phyloP scores from a whole-genome alignment of 345 rosid genomes.

The Laguncularia racemosa region DNA sequence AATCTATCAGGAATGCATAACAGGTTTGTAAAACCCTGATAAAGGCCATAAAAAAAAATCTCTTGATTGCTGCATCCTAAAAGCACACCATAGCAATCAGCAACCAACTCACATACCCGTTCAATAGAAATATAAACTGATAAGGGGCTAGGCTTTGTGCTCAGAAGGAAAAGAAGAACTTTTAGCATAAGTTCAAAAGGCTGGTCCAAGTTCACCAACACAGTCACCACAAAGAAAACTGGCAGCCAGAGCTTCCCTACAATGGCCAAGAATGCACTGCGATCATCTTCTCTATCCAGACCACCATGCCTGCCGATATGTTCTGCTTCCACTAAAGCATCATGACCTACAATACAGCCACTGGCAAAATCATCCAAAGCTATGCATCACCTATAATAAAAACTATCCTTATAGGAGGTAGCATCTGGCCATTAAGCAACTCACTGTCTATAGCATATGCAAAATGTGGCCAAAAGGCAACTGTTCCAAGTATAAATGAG shows the following conservation, averaged over 20 bases:
- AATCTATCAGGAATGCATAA: no score
- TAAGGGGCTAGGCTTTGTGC: constrained; percentile 42
- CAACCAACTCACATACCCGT: constrained; percentile 23
- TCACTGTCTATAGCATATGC: constrained; percentile 9
- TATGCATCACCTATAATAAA: not conserved
- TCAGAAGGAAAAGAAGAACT: constrained; percentile 30
- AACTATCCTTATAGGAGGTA: not conserved
- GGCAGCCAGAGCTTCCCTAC: constrained; percentile 43
- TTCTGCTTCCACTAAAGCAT: constrained; percentile 21
- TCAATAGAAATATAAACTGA: constrained; percentile 43
- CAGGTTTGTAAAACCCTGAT: not conserved
- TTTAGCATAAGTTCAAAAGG: constrained; percentile 24
- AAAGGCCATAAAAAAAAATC: not conserved
- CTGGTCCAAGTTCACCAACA: constrained; percentile 28
- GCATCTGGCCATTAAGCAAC: constrained; percentile 30
- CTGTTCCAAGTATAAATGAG: constrained; percentile 22
- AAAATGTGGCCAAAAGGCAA: constrained; percentile 11
- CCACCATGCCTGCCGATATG: constrained; percentile 9
- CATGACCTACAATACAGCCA: constrained; percentile 19
- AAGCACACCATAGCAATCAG: not conserved
- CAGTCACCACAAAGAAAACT: constrained; percentile 25
- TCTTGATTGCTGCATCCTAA: not conserved
- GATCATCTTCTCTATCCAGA: constrained; percentile 15
- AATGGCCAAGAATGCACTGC: constrained; percentile 17
- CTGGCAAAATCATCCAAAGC: not conserved